These are phyloP conservation scores for Triangularia setosa DNA, from an alignment of 2,329 filamentous ascomycete species.

Conservation along the genomic window DNA sequence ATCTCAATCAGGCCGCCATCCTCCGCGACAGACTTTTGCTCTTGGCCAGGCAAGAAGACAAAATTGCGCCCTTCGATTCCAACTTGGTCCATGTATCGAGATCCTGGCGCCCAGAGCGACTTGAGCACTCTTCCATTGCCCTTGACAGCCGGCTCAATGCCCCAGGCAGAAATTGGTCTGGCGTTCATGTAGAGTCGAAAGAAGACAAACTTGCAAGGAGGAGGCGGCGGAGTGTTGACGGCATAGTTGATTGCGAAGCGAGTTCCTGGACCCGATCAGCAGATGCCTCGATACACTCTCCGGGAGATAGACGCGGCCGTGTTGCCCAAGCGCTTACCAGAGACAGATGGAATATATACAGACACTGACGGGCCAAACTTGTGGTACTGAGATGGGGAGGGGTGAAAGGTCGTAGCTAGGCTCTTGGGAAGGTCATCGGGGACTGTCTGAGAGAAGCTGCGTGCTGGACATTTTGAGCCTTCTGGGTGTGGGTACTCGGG, in stretches of 20 bases:
- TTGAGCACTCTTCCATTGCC: slow-evolving; percentile 40
- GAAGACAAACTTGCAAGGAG: slow-evolving; percentile 41
- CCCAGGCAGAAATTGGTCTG: slow-evolving; percentile 49
- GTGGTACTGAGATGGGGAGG: slow-evolving; percentile 1
- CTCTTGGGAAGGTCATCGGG: background rate
- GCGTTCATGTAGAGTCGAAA: slow-evolving; percentile 57
- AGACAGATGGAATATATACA: slow-evolving; percentile 53
- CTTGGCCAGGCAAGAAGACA: slow-evolving; percentile 41
- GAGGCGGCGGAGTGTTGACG: slow-evolving; percentile 33
- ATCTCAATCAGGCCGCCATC: slow-evolving; percentile 56
- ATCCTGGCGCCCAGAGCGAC: slow-evolving; percentile 47
- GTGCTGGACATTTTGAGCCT: slow-evolving; percentile 37
- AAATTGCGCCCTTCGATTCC: slow-evolving; percentile 50
- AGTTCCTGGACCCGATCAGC: slow-evolving; percentile 36
- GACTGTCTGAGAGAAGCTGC: slow-evolving; percentile 26
- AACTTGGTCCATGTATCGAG: slow-evolving; percentile 37
- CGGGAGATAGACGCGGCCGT: background rate
- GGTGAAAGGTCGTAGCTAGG: background rate
- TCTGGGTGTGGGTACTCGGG: slow-evolving; percentile 55
- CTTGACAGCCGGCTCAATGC: slow-evolving; percentile 38
- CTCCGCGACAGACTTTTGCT: slow-evolving; percentile 40
- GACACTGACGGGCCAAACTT: slow-evolving; percentile 43
- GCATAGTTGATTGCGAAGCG: slow-evolving; percentile 52
- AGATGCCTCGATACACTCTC: background rate
- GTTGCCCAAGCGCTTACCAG: slow-evolving; percentile 37